phyloP scores from a whole-genome alignment of 345 rosid genomes.

The Gossypium rotundifolium region DNA sequence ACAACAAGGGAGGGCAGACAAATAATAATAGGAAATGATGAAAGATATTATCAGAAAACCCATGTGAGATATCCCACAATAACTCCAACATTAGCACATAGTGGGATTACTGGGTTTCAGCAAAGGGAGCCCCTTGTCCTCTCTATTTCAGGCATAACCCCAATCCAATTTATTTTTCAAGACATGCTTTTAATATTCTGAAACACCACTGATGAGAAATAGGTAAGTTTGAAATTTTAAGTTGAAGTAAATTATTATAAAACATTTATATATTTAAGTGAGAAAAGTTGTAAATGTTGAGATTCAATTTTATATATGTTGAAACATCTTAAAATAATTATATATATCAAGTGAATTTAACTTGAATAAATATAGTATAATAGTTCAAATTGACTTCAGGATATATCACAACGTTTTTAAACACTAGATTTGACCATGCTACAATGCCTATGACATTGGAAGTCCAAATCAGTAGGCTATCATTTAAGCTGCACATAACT shows the following conservation, averaged over 20 bases:
- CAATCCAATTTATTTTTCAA: not conserved
- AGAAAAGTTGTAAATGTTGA: no score
- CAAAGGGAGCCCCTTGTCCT: not conserved
- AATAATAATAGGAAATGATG: not conserved
- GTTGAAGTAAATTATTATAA: no score
- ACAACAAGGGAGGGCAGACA: not conserved
- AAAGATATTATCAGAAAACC: not conserved
- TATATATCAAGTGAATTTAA: no score
- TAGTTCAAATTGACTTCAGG: no score
- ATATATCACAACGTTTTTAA: no score
- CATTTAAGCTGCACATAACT: no score
- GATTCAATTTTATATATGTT: no score
- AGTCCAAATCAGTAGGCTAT: no score
- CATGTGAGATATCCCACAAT: conserved; percentile 3
- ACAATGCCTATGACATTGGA: no score
- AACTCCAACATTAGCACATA: conserved; percentile 2
- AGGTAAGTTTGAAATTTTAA: not conserved
- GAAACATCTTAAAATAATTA: no score
- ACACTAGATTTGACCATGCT: no score
- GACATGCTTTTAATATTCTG: not conserved
- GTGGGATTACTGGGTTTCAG: not conserved
- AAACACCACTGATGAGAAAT: not conserved
- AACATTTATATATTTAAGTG: no score
- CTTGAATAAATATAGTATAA: not conserved
- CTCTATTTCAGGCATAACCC: not conserved